Conservation (phyloP, 2,329 filamentous ascomycete species). For the Cercospora beticola region DNA sequence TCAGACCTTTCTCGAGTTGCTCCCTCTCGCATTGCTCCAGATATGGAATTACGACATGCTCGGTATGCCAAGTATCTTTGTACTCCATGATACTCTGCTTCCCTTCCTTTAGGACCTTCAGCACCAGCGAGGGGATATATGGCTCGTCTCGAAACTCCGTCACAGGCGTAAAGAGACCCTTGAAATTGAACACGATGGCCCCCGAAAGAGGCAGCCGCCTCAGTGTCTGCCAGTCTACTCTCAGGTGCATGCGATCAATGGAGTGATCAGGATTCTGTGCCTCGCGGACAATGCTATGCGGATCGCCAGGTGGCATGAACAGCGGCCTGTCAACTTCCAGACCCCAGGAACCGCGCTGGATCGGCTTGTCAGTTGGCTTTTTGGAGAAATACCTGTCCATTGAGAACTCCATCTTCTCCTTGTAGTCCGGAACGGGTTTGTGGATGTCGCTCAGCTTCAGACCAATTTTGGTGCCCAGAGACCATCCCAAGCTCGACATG, state of each 20-base stretch:
- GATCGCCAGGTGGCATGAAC: slow-evolving; percentile 69
- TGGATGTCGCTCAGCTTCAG: slow-evolving; percentile 71
- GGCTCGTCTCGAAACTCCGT: slow-evolving; percentile 69
- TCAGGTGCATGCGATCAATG: slow-evolving; percentile 62
- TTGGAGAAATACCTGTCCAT: slow-evolving; percentile 88
- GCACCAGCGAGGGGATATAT: slow-evolving; percentile 66
- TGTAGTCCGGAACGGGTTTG: slow-evolving; percentile 73
- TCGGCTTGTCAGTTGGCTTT: slow-evolving; percentile 70
- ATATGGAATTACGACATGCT: slow-evolving; percentile 67
- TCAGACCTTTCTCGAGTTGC: slow-evolving; percentile 63
- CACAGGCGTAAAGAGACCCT: slow-evolving; percentile 76
- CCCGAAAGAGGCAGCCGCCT: slow-evolving; percentile 74
- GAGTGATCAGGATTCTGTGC: slow-evolving; percentile 58
- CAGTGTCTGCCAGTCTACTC: slow-evolving; percentile 87
- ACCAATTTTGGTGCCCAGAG: slow-evolving; percentile 71
- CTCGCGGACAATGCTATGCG: slow-evolving; percentile 60
- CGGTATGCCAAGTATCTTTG: slow-evolving; percentile 77
- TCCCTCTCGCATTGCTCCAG: slow-evolving; percentile 64
- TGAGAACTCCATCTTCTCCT: slow-evolving; percentile 81
- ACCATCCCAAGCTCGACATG: slow-evolving; percentile 80
- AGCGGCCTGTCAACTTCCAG: slow-evolving; percentile 73
- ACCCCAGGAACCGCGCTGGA: slow-evolving; percentile 83
- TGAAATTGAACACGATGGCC: slow-evolving; percentile 83
- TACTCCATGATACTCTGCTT: slow-evolving; percentile 73
- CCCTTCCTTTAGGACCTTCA: slow-evolving; percentile 68